A percentile compares a stretch with the other conserved stretches of the same genome.
These are phyloP conservation scores for Termitomyces sp. DNA, from an alignment of 768 basidiomycete species.

Conservation along the genomic window DNA sequence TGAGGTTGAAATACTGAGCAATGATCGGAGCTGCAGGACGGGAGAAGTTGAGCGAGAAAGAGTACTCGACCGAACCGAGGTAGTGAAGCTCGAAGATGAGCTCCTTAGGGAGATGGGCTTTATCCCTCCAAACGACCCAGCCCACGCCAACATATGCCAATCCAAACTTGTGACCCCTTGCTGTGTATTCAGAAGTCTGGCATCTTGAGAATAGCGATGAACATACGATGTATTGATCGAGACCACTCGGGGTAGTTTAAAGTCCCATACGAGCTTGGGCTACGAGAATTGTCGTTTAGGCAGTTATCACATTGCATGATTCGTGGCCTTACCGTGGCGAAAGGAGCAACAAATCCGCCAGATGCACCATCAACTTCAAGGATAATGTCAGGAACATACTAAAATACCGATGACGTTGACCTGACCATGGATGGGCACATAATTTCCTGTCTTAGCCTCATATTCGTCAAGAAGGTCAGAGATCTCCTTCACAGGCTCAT, in stretches of 20 bases:
- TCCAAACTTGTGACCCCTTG: constrained; percentile 66
- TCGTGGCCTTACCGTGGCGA: constrained; percentile 33
- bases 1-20: constrained; percentile 60
- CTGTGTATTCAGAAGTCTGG: background rate
- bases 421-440: constrained; percentile 69
- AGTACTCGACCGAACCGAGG: constrained; percentile 65
- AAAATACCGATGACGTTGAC: constrained; percentile 29
- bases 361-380: constrained; percentile 57
- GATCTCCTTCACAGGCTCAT: constrained; percentile 86
- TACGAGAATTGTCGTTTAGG: constrained; percentile 16
- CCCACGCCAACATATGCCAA: constrained; percentile 56
- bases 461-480: constrained; percentile 65
- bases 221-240: constrained; percentile 52
- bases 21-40: constrained; percentile 62
- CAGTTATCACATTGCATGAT: constrained; percentile 22
- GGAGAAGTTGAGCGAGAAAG: constrained; percentile 64
- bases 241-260: constrained; percentile 58
- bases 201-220: background rate
- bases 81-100: constrained; percentile 70
- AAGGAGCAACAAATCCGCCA: constrained; percentile 67
- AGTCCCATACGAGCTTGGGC: constrained; percentile 61
- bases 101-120: constrained; percentile 61
- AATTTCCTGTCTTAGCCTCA: constrained; percentile 54
- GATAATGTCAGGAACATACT: constrained; percentile 35
- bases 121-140: constrained; percentile 66